phyloP scores from a whole-genome alignment of 106 monocot genomes.

The Dioscorea dumetorum region DNA sequence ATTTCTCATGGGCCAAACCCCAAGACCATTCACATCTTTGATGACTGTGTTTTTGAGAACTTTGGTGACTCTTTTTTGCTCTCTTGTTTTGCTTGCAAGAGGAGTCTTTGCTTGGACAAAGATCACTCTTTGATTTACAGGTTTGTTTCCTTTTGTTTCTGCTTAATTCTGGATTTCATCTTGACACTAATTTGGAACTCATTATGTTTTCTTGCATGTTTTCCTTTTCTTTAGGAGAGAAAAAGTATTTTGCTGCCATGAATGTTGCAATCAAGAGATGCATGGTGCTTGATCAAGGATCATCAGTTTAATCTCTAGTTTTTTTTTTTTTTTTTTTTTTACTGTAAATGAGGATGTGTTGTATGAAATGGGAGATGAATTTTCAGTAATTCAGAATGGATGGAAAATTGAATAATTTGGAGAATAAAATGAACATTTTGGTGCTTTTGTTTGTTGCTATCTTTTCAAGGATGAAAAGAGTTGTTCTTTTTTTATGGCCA shows the following conservation, averaged over 20 bases:
- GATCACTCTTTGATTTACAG: conserved; percentile 56
- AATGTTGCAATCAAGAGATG: conserved; percentile 2
- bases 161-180: too few species aligned
- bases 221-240: background rate
- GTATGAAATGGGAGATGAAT: too few species aligned
- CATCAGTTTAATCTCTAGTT: background rate
- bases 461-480: background rate
- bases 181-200: too few species aligned
- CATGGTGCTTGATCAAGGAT: background rate
- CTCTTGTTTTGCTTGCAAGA: conserved; percentile 56
- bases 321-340: background rate
- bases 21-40: conserved; percentile 58
- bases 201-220: too few species aligned
- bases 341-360: too few species aligned
- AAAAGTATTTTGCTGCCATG: background rate
- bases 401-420: too few species aligned
- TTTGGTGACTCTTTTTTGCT: conserved; percentile 24
- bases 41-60: conserved; percentile 45
- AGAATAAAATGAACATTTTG: background rate
- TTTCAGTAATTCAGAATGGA: too few species aligned
- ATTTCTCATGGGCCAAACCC: conserved; percentile 52
- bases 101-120: conserved; percentile 27
- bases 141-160: conserved; percentile 11
- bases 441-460: background rate
- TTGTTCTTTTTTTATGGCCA: too few species aligned